Base-by-base conservation (phyloP, 371 early-diverging fungal species). In the Mortierella sp. region DNA sequence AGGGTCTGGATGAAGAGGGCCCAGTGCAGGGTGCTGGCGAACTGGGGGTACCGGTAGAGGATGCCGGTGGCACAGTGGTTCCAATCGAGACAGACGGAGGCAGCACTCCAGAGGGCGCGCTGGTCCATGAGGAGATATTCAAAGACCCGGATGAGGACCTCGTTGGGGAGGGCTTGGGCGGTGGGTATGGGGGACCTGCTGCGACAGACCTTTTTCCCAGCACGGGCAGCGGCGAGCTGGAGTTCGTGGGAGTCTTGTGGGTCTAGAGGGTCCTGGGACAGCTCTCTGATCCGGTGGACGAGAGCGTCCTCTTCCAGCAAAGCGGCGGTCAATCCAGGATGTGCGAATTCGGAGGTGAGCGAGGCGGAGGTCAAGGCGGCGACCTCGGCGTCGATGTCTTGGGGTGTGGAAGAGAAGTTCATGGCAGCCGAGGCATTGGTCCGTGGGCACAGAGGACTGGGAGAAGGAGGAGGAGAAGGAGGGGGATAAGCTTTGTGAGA, bases 1-100 rank as follows among this genome's bases (percentile, higher is more conserved):
- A 90, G 50, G 1, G 88, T 84, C 45, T 86, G 73, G 31, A 87
- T 78, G 67, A 90, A 89, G 0, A 82, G 82, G 0, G 90, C 90
- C 88, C 88, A 90, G 13, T 80, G 78, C 49, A 84, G 83, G 3
- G 89, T 89, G 55, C 83, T 80, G 14, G 71, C 54, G 30, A 89
- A 81, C 27, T 70, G 55, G n/a, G 83, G 83, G 57, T 78, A 78
- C 21, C 81, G 79, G 53, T 87, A 89, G 0, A 89, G 67, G 18
- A 85, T 57, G 21, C 84, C 84, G 5, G 83, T 81, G 27, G 80
- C 85, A 58, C 87, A 89, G 5, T 67, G 78, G 43, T 83, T 71
- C 87, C 88, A 89, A 23, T 84, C 81, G 30, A 83, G 74, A 48
- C 81, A 84, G 3, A 88, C 89, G 19, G 84, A 72, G 8, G 86